Evolutionary conservation across 2,329 filamentous ascomycete genomes (phyloP).

Genomic region (Aspergillus tamarii): DNA sequence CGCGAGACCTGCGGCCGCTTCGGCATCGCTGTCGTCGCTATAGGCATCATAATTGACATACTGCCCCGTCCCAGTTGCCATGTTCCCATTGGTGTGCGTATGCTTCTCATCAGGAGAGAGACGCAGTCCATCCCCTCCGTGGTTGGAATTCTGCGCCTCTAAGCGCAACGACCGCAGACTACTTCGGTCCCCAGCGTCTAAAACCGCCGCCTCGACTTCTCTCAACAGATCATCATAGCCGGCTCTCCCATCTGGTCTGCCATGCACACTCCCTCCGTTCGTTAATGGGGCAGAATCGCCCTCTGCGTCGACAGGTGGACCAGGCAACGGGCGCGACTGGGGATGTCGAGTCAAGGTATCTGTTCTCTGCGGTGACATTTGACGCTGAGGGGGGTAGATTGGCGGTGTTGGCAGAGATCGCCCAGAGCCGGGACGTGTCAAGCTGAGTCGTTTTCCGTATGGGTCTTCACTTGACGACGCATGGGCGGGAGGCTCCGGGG

Average conservation of each 20-base stretch:
- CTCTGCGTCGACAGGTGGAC: constrained; percentile 55
- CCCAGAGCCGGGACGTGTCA: constrained; percentile 36
- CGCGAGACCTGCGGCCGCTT: constrained; percentile 80
- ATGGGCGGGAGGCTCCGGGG: constrained; percentile 39
- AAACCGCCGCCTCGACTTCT: constrained; percentile 59
- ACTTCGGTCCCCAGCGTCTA: constrained; percentile 36
- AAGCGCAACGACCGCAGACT: constrained; percentile 29
- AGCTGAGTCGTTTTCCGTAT: constrained; percentile 31
- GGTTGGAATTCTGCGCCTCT: constrained; percentile 19
- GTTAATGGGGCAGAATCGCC: constrained; percentile 23
- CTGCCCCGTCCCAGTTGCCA: constrained; percentile 48
- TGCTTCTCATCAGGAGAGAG: constrained; percentile 49
- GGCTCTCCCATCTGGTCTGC: constrained; percentile 43
- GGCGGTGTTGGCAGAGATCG: constrained; percentile 53
- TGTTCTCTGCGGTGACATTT: constrained; percentile 54
- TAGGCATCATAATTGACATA: constrained; percentile 53
- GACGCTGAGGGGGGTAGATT: constrained; percentile 54
- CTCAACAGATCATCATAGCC: constrained; percentile 61
- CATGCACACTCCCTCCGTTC: constrained; percentile 32
- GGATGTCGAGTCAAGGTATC: constrained; percentile 60
- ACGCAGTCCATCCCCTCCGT: constrained; percentile 23
- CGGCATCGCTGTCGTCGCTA: constrained; percentile 81
- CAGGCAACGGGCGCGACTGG: constrained; percentile 61
- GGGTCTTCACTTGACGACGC: constrained; percentile 28
- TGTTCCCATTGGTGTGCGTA: constrained; percentile 53